These are phyloP conservation scores for Pseudomonodictys pantanalensis DNA, from an alignment of 495 filamentous ascomycete species.

Conservation along the genomic window DNA sequence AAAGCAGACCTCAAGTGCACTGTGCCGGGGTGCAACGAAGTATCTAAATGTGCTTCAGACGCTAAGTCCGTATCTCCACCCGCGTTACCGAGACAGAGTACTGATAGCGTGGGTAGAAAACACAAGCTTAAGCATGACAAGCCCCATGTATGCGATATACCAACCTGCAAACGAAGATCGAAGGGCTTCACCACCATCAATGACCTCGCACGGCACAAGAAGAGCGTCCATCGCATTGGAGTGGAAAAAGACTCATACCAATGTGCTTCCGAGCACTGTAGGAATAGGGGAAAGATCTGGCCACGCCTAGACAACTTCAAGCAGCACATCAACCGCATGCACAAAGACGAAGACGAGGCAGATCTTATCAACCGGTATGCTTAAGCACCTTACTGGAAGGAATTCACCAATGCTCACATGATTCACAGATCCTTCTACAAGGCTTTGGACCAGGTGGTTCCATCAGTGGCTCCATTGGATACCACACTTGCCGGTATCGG, in stretches of 20 bases:
- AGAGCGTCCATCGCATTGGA: conserved; percentile 37
- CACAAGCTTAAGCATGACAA: conserved; percentile 76
- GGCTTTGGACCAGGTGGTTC: not conserved
- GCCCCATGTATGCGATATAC: conserved; percentile 63
- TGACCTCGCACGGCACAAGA: conserved; percentile 51
- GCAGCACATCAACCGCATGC: conserved; percentile 78
- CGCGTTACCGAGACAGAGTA: not conserved
- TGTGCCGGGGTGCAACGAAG: conserved; percentile 26
- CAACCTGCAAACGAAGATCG: conserved; percentile 53
- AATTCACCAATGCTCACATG: too few species aligned
- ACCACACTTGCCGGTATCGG: conserved; percentile 32
- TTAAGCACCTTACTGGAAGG: too few species aligned
- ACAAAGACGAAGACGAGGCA: conserved; percentile 56
- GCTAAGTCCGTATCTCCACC: conserved; percentile 21
- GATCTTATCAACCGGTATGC: conserved; percentile 53
- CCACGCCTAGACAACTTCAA: conserved; percentile 89
- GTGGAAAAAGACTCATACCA: conserved; percentile 59
- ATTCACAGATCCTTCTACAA: not conserved
- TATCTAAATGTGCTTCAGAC: conserved; percentile 34
- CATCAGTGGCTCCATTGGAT: conserved; percentile 32
- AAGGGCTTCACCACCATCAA: conserved; percentile 80
- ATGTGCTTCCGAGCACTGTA: conserved; percentile 64
- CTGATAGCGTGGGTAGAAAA: conserved; percentile 57
- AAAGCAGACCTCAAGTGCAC: conserved; percentile 22
- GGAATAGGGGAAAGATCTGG: conserved; percentile 72